phyloP scores from a whole-genome alignment of 2,329 filamentous ascomycete genomes.

The Aspergillus puulaauensis region DNA sequence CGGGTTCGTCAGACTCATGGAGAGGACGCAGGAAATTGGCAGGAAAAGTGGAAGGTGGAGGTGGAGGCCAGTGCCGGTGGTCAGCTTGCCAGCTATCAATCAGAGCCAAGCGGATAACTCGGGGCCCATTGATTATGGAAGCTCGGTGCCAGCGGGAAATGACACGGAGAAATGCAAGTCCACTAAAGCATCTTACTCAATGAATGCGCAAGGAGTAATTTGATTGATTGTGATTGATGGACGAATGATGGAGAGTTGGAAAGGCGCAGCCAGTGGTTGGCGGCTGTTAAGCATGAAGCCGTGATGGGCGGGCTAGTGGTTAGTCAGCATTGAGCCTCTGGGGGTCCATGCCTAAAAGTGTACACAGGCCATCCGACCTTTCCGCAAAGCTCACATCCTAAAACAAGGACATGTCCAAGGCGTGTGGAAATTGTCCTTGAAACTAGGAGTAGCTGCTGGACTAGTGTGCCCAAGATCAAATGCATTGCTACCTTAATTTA shows the following conservation, averaged over 20 bases:
- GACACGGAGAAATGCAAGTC: slow-evolving; percentile 5
- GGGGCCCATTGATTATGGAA: slow-evolving; percentile 6
- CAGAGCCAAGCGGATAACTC: slow-evolving; percentile 11
- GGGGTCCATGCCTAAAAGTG: background rate
- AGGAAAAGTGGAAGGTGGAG: background rate
- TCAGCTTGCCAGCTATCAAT: slow-evolving; percentile 10
- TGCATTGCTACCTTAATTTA: background rate
- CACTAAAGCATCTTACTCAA: slow-evolving; percentile 9
- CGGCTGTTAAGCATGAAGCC: slow-evolving; percentile 2
- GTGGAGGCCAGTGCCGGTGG: slow-evolving; percentile 10
- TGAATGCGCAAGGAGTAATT: slow-evolving; percentile 5
- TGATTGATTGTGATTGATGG: slow-evolving; percentile 5
- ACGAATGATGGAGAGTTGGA: slow-evolving; percentile 5
- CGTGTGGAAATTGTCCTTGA: background rate
- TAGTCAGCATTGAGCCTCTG: slow-evolving; percentile 7
- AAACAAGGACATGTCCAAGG: background rate
- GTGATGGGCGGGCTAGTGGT: background rate
- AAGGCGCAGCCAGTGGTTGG: slow-evolving; percentile 2
- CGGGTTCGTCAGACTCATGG: slow-evolving; percentile 45
- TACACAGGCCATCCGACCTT: no score
- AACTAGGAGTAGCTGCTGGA: background rate
- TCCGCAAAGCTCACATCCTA: no score
- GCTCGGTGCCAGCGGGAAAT: background rate
- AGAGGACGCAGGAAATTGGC: slow-evolving; percentile 5
- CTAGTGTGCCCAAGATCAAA: background rate